Evolutionary conservation across 139 green algal species (phyloP).

Genomic region (Monoraphidium neglectum): DNA sequence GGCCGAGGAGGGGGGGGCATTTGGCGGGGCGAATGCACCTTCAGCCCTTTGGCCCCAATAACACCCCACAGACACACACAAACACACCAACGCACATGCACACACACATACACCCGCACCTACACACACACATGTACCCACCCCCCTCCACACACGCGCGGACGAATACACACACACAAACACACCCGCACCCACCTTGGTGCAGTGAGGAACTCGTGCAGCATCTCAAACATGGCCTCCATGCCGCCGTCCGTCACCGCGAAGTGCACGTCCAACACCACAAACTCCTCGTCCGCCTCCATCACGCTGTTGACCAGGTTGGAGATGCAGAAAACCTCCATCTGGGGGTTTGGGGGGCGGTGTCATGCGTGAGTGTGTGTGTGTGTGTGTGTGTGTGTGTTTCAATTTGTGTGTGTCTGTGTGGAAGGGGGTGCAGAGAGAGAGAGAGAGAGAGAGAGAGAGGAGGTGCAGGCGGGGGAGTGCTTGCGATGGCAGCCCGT

Average conservation of each 20-base stretch:
- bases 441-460: neutral
- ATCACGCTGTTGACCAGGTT: slow-evolving; percentile 95
- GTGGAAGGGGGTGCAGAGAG: neutral
- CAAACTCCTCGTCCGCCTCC: slow-evolving; percentile 95
- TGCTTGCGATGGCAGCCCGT: neutral
- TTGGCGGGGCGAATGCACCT: no score
- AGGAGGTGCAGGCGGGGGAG: neutral
- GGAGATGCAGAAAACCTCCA: slow-evolving; percentile 95
- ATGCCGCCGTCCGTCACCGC: slow-evolving; percentile 47
- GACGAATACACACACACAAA: no score
- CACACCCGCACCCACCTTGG: no score
- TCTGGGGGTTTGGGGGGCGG: slow-evolving; percentile 37
- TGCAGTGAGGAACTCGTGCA: neutral
- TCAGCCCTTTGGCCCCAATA: no score
- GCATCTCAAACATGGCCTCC: slow-evolving; percentile 12
- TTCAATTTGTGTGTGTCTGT: no score
- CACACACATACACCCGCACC: no score
- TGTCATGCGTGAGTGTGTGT: neutral
- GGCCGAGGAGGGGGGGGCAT: no score
- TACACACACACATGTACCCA: no score
- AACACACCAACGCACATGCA: no score
- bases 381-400: neutral
- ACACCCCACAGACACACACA: no score
- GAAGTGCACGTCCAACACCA: slow-evolving; percentile 95
- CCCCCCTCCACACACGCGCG: no score